phyloP scores from a whole-genome alignment of 345 rosid species.

The Hirschfeldia incana region DNA sequence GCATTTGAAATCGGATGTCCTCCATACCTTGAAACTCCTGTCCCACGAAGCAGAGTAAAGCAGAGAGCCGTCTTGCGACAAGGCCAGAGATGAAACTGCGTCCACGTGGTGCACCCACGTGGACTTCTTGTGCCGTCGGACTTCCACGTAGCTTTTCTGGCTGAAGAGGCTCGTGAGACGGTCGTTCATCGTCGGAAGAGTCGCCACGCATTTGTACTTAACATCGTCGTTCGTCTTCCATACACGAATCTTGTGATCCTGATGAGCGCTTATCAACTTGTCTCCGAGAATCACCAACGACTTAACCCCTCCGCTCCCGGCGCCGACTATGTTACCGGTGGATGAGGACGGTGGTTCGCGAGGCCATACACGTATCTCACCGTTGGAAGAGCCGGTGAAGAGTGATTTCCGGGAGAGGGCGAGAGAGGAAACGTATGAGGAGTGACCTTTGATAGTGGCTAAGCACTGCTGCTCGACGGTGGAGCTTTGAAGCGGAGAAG shows the following conservation, averaged over 20 bases:
- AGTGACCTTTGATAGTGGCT: slow-evolving; percentile 51
- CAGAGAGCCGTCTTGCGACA: slow-evolving; percentile 41
- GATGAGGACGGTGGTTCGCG: slow-evolving; percentile 16
- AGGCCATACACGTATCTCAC: slow-evolving; percentile 58
- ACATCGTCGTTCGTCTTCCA: slow-evolving; percentile 59
- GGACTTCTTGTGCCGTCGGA: slow-evolving; percentile 67
- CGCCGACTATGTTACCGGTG: slow-evolving; percentile 25
- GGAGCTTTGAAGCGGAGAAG: slow-evolving; percentile 26
- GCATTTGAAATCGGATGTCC: slow-evolving; percentile 58
- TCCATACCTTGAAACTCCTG: slow-evolving; percentile 70
- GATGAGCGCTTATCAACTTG: slow-evolving; percentile 67
- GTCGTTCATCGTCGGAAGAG: slow-evolving; percentile 65
- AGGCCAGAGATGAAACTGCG: slow-evolving; percentile 61
- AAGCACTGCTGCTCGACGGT: slow-evolving; percentile 42
- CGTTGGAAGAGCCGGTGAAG: slow-evolving; percentile 54
- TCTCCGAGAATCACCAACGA: slow-evolving; percentile 51
- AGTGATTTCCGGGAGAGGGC: slow-evolving; percentile 46
- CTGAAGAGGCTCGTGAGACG: slow-evolving; percentile 49
- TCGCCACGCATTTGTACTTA: slow-evolving; percentile 47
- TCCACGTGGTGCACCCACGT: slow-evolving; percentile 86
- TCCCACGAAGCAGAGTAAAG: slow-evolving; percentile 90
- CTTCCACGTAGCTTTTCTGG: slow-evolving; percentile 56
- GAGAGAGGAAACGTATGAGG: slow-evolving; percentile 60
- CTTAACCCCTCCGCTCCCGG: slow-evolving; percentile 54
- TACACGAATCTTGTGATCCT: slow-evolving; percentile 71